Percentiles rank a stretch among this genome's conserved stretches.
Conservation (phyloP, 2,329 filamentous ascomycete genomes). For the Trichophyton verrucosum region DNA sequence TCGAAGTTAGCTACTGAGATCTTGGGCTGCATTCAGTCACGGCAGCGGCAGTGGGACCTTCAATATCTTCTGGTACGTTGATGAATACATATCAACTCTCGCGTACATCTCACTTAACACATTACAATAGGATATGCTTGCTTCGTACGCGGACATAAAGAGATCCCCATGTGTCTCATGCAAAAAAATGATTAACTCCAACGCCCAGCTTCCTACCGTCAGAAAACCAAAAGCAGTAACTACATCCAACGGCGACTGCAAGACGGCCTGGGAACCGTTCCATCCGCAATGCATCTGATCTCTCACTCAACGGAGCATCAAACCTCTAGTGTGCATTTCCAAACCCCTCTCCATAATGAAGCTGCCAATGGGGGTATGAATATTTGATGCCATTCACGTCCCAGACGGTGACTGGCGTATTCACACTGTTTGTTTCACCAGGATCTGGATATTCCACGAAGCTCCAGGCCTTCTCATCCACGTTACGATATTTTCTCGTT, state of each 20-base stretch:
- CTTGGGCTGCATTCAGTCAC: conserved; percentile 24
- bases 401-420: conserved; percentile 15
- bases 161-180: conserved; percentile 29
- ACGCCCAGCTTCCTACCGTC: conserved; percentile 30
- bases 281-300: conserved; percentile 22
- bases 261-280: conserved; percentile 24
- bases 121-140: conserved; percentile 28
- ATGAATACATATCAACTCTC: conserved; percentile 6
- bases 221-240: conserved; percentile 19
- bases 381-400: conserved; percentile 18
- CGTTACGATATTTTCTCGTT: conserved; percentile 20
- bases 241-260: conserved; percentile 13
- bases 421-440: background rate
- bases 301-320: background rate
- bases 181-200: conserved; percentile 25
- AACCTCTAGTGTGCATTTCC: background rate
- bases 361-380: conserved; percentile 5
- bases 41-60: conserved; percentile 29
- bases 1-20: conserved; percentile 27
- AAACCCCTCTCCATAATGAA: background rate
- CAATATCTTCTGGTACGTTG: conserved; percentile 25
- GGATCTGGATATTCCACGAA: conserved; percentile 21
- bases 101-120: background rate
- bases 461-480: conserved; percentile 22
- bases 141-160: conserved; percentile 31